These are phyloP conservation scores for Phaffomyces opuntiae DNA, from an alignment of 805 yeast genomes.

Conservation along the genomic window DNA sequence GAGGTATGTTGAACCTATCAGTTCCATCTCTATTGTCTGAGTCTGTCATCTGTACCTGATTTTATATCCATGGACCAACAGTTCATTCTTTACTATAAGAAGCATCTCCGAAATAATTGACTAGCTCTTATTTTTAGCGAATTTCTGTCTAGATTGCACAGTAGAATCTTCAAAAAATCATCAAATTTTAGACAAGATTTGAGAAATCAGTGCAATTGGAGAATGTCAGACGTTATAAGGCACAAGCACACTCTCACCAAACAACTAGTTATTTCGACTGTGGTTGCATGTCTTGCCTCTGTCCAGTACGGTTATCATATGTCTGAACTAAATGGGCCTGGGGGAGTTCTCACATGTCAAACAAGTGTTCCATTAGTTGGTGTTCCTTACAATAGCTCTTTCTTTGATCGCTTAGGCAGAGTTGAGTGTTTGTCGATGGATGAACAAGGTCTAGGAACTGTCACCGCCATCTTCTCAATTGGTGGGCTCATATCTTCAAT, in stretches of 20 bases:
- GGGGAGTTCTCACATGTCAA: constrained; percentile 56
- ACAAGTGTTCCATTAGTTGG: constrained; percentile 20
- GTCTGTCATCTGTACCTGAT: background rate
- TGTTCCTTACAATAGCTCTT: constrained; percentile 15
- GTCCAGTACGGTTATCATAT: constrained; percentile 92
- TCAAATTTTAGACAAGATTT: no score
- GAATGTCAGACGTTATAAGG: background rate
- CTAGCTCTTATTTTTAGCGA: no score
- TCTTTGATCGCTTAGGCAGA: constrained; percentile 34
- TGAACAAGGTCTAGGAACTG: constrained; percentile 56
- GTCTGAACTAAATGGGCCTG: constrained; percentile 92
- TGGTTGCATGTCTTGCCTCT: constrained; percentile 67
- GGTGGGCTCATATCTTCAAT: constrained; percentile 81
- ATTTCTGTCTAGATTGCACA: no score
- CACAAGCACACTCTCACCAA: background rate
- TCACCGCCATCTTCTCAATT: constrained; percentile 71
- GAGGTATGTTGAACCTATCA: constrained; percentile 41
- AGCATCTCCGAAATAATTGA: background rate
- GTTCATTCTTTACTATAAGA: background rate
- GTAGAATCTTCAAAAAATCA: no score
- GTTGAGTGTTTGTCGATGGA: constrained; percentile 51
- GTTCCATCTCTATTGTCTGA: background rate
- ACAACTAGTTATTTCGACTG: constrained; percentile 36
- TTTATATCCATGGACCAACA: no score
- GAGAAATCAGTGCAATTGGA: no score